Percentiles rank a stretch among this genome's conserved stretches.
Evolutionary conservation across 495 filamentous ascomycete species (phyloP).

Genomic region (Neurospora sp.): DNA sequence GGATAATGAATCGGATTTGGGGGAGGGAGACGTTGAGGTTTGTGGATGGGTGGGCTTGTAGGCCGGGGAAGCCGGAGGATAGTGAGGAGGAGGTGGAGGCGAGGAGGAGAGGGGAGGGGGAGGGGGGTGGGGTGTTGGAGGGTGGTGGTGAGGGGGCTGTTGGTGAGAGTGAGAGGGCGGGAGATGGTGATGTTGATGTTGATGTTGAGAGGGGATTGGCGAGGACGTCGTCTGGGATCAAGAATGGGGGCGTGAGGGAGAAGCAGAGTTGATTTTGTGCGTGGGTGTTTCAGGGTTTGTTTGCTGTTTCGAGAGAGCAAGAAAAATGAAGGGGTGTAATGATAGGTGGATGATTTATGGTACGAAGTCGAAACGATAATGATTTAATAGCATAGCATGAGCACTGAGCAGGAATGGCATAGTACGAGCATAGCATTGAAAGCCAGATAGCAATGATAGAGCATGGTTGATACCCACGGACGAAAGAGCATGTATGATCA

Average conservation of each 20-base stretch:
- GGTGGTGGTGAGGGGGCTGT: background rate
- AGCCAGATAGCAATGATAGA: background rate
- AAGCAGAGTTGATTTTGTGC: background rate
- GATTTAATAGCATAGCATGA: background rate
- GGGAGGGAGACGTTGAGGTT: conserved; percentile 47
- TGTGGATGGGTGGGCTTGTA: conserved; percentile 65
- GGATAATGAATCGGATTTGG: conserved; percentile 57
- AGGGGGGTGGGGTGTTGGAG: background rate
- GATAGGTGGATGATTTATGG: background rate
- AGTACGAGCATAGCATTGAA: background rate
- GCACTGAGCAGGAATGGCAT: background rate
- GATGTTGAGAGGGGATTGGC: background rate
- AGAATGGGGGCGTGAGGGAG: background rate
- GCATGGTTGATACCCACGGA: background rate
- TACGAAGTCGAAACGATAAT: background rate
- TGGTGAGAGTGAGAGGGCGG: background rate
- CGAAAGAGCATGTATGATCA: background rate
- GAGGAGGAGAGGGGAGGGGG: background rate
- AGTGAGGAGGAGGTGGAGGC: conserved; percentile 25
- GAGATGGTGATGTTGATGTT: background rate
- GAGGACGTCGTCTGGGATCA: background rate
- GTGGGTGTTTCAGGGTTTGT: background rate
- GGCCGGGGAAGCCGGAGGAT: conserved; percentile 53
- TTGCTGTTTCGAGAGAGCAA: background rate
- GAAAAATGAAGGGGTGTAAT: background rate